A percentile compares a stretch with the other conserved stretches of the same genome.
These are phyloP conservation scores for Fusarium decemcellulare DNA, from an alignment of 2,329 filamentous ascomycete species.

Conservation along the genomic window DNA sequence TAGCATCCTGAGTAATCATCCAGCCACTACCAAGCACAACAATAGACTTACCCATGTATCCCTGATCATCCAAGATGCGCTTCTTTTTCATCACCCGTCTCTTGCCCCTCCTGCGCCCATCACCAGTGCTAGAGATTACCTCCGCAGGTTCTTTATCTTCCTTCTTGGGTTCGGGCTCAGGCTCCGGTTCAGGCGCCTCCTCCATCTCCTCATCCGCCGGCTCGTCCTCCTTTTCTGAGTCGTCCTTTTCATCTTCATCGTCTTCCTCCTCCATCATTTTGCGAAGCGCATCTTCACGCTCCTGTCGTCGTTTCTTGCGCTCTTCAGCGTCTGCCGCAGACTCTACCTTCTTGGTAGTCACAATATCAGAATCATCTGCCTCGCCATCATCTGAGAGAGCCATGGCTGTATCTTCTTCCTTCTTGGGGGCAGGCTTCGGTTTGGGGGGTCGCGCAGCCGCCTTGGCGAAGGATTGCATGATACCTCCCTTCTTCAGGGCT, in stretches of 20 bases:
- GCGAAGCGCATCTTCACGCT: conserved; percentile 56
- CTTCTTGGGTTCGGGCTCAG: conserved; percentile 55
- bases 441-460: conserved; percentile 58
- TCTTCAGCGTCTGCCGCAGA: conserved; percentile 43
- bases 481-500: conserved; percentile 69
- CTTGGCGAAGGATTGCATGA: conserved; percentile 87
- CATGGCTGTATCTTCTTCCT: conserved; percentile 51
- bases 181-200: conserved; percentile 56
- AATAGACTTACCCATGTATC: conserved; percentile 82
- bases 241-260: conserved; percentile 71
- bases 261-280: conserved; percentile 69
- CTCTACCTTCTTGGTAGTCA: conserved; percentile 41
- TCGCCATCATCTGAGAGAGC: conserved; percentile 58
- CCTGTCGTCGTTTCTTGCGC: conserved; percentile 49
- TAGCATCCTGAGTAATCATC: conserved; percentile 13
- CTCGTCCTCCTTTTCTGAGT: conserved; percentile 55
- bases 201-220: conserved; percentile 57
- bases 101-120: conserved; percentile 80
- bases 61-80: conserved; percentile 88
- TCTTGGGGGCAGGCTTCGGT: conserved; percentile 62
- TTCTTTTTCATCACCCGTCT: conserved; percentile 90
- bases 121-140: conserved; percentile 65
- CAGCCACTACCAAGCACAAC: neutral
- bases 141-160: conserved; percentile 63
- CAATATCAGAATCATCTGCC: conserved; percentile 55